Evolutionary conservation across 1,139 yeast genomes (phyloP).

Genomic region (Hyphopichia khmerensis): DNA sequence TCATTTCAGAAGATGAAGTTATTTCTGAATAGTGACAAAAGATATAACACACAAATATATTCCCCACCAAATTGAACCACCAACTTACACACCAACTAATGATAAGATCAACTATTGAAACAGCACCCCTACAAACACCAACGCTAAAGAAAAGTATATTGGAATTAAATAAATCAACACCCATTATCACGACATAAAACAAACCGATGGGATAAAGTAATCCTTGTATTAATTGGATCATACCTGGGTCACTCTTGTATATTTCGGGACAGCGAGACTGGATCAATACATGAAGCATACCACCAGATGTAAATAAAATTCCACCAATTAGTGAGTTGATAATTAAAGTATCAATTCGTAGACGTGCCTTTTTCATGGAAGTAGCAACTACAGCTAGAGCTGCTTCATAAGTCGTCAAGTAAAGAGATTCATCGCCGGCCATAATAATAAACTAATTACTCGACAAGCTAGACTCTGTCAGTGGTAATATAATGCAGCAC

Average conservation of each 20-base stretch:
- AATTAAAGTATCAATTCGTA: conserved; percentile 54
- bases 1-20: conserved; percentile 36
- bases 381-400: conserved; percentile 83
- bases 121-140: conserved; percentile 68
- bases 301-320: conserved; percentile 65
- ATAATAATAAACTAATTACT: too few species aligned
- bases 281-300: conserved; percentile 61
- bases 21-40: conserved; percentile 56
- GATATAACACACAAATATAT: conserved; percentile 63
- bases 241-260: conserved; percentile 48
- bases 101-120: conserved; percentile 55
- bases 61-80: conserved; percentile 62
- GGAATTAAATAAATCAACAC: conserved; percentile 72
- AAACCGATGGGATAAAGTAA: conserved; percentile 64
- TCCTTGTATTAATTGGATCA: conserved; percentile 55
- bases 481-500: too few species aligned
- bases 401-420: conserved; percentile 73
- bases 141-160: conserved; percentile 69
- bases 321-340: conserved; percentile 73
- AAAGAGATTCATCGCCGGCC: conserved; percentile 47
- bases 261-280: conserved; percentile 52
- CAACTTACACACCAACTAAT: conserved; percentile 73
- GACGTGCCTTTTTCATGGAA: conserved; percentile 74
- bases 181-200: conserved; percentile 70
- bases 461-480: too few species aligned